Percentiles rank a stretch among this genome's conserved stretches.
phyloP scores from a whole-genome alignment of 176 grass and related monocot species.

The Aegilops tauschii region DNA sequence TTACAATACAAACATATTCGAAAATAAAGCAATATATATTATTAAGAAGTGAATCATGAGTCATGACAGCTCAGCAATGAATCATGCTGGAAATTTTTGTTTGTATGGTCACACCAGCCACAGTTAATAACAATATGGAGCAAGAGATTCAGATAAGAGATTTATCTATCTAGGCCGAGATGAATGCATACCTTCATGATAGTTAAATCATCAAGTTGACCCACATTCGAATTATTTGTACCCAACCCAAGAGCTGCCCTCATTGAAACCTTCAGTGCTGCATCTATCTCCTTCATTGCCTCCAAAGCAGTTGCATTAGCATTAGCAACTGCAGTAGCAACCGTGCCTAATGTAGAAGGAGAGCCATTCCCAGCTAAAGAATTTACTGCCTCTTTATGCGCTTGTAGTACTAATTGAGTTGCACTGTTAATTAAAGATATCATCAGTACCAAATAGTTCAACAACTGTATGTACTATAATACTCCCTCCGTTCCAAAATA shows the following conservation, averaged over 20 bases:
- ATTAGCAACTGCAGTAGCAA: constrained; percentile 91
- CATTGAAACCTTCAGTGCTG: constrained; percentile 84
- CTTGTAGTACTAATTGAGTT: constrained; percentile 80
- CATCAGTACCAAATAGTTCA: constrained; percentile 10
- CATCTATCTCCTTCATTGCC: constrained; percentile 87
- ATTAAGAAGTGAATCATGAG: not conserved
- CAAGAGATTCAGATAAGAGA: constrained; percentile 8
- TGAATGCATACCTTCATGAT: constrained; percentile 84
- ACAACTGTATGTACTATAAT: constrained; percentile 1
- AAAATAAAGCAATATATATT: not conserved
- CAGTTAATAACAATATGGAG: not conserved
- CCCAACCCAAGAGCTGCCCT: constrained; percentile 71
- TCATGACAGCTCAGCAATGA: constrained; percentile 1
- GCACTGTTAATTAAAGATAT: constrained; percentile 55
- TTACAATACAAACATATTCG: not conserved
- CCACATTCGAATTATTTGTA: constrained; percentile 55
- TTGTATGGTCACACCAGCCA: not conserved
- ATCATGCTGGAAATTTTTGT: not conserved
- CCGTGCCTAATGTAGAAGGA: constrained; percentile 68
- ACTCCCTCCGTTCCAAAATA: no score
- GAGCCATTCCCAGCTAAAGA: constrained; percentile 77
- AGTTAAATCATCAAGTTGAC: constrained; percentile 89
- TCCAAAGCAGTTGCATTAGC: constrained; percentile 88
- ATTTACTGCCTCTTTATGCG: constrained; percentile 96
- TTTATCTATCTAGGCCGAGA: not conserved